These are phyloP conservation scores for Phylloporus arenicola DNA, from an alignment of 768 basidiomycete species.

Conservation along the genomic window DNA sequence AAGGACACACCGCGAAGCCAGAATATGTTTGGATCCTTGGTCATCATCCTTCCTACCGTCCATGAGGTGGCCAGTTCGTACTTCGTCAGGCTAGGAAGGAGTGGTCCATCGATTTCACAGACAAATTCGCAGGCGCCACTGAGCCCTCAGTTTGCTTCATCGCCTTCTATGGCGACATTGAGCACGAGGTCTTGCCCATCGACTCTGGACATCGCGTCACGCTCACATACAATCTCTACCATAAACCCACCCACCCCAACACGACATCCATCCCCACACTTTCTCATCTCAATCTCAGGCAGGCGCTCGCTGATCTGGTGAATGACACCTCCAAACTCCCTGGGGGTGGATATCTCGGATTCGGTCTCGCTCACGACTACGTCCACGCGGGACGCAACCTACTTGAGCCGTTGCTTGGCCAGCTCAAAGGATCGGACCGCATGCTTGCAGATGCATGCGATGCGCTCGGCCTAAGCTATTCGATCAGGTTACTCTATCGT, in stretches of 20 bases:
- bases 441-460: constrained; percentile 5
- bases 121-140: not conserved
- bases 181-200: no score
- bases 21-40: constrained; percentile 47
- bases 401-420: not conserved
- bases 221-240: constrained; percentile 37
- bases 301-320: not conserved
- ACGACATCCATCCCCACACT: not conserved
- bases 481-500: constrained; percentile 4
- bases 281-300: not conserved
- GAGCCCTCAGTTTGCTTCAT: no score
- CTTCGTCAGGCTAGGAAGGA: constrained; percentile 33
- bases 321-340: constrained; percentile 1
- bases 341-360: constrained; percentile 7
- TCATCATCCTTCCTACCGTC: constrained; percentile 40
- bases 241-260: not conserved
- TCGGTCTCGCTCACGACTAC: constrained; percentile 12
- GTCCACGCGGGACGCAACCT: not conserved
- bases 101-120: constrained; percentile 36
- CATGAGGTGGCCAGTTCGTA: constrained; percentile 41
- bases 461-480: constrained; percentile 3
- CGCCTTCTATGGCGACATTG: no score
- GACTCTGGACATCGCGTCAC: not conserved
- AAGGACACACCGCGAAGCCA: constrained; percentile 42
- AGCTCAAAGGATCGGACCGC: constrained; percentile 13